Conservation (phyloP, 306 rosid genomes). For the Elaeagnus macrophylla region DNA sequence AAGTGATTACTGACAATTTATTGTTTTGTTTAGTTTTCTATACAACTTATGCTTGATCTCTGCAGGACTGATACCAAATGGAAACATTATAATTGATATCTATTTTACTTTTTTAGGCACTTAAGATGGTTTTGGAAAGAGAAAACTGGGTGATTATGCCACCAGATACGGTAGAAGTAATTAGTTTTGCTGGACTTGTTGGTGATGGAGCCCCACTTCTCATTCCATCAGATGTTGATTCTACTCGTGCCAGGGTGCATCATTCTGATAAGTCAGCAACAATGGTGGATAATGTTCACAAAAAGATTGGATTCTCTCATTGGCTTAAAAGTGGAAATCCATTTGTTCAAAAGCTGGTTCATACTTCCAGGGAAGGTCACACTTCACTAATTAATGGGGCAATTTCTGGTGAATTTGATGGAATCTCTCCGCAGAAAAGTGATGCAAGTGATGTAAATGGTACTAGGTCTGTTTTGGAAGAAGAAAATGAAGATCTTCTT, state of each 20-base stretch:
- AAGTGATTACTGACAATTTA: neutral
- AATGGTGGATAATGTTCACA: conserved; percentile 33
- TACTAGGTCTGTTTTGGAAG: conserved; percentile 54
- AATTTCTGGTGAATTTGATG: conserved; percentile 46
- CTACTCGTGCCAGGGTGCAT: conserved; percentile 29
- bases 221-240: conserved; percentile 42
- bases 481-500: conserved; percentile 93
- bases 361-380: conserved; percentile 47
- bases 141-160: conserved; percentile 79
- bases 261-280: conserved; percentile 41
- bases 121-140: conserved; percentile 90
- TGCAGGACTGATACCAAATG: conserved; percentile 1
- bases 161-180: conserved; percentile 62
- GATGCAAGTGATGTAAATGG: conserved; percentile 44
- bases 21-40: neutral
- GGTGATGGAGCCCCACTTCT: conserved; percentile 96
- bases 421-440: conserved; percentile 44
- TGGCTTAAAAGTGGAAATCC: conserved; percentile 82
- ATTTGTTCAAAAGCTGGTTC: conserved; percentile 48
- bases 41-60: neutral
- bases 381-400: conserved; percentile 42
- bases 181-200: conserved; percentile 93
- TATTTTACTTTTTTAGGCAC: conserved; percentile 50
- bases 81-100: neutral
- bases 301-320: conserved; percentile 61